phyloP scores from a whole-genome alignment of 1,284 basidiomycete genomes.

The Amylostereum areolatum region DNA sequence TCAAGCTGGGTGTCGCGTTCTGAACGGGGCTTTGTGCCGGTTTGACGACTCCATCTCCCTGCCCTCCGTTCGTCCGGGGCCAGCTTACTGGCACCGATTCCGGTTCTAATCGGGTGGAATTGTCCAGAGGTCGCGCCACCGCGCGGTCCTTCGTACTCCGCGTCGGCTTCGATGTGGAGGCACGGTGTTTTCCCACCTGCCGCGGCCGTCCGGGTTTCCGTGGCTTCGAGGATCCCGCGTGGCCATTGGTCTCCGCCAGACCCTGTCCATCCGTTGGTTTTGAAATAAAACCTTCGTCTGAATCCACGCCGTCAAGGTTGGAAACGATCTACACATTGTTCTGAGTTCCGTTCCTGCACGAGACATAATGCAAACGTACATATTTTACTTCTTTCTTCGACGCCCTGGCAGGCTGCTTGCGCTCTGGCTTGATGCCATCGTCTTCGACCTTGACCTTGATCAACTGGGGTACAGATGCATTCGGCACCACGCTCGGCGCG shows the following conservation, averaged over 20 bases:
- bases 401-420: constrained; percentile 14
- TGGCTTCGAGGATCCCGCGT: neutral
- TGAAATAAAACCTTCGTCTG: neutral
- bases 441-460: neutral
- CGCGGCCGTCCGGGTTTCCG: too few species aligned
- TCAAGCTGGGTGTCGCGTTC: constrained; percentile 37
- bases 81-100: neutral
- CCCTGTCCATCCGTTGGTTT: neutral
- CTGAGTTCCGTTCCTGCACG: neutral
- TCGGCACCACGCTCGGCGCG: neutral
- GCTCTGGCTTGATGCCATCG: constrained; percentile 6
- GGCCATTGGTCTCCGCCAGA: neutral
- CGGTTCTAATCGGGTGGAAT: neutral
- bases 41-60: neutral
- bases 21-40: constrained; percentile 1
- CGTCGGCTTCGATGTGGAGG: neutral
- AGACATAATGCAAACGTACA: constrained; percentile 5
- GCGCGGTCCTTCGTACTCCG: neutral
- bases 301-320: neutral
- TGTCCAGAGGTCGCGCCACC: neutral
- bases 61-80: neutral
- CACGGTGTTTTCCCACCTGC: neutral
- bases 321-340: constrained; percentile 1
- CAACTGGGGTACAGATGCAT: neutral
- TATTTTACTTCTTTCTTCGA: constrained; percentile 15